These are phyloP conservation scores for Aspergillus alliaceus DNA, from an alignment of 2,329 filamentous ascomycete species.

Conservation along the genomic window DNA sequence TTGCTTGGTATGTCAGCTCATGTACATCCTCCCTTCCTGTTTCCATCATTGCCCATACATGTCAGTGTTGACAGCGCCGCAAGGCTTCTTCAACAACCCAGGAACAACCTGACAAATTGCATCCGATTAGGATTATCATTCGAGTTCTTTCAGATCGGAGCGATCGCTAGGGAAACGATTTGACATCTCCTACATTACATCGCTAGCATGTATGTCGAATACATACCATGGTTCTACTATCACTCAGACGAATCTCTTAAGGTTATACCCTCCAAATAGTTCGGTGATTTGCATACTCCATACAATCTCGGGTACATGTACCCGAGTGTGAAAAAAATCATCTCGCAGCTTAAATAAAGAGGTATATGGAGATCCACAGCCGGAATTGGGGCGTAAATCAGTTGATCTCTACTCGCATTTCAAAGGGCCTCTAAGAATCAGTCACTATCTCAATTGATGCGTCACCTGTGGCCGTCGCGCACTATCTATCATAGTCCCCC, in stretches of 20 bases:
- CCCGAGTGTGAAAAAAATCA: background rate
- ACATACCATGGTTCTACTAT: background rate
- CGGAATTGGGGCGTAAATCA: background rate
- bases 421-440: background rate
- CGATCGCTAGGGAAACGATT: too few species aligned
- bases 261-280: too few species aligned
- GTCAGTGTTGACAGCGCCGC: background rate
- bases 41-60: background rate
- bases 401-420: background rate
- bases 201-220: too few species aligned
- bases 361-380: background rate
- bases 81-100: background rate
- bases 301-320: slow-evolving; percentile 1
- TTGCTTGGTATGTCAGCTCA: background rate
- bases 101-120: background rate
- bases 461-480: background rate
- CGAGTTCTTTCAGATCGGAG: too few species aligned
- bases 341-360: background rate
- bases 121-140: background rate
- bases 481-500: background rate
- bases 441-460: background rate
- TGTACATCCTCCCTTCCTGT: too few species aligned
- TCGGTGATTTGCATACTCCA: background rate
- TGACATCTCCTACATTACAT: too few species aligned
- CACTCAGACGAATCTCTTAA: background rate